Base-by-base conservation (phyloP, 2,329 filamentous ascomycete genomes). In the Verticillium alfalfae region DNA sequence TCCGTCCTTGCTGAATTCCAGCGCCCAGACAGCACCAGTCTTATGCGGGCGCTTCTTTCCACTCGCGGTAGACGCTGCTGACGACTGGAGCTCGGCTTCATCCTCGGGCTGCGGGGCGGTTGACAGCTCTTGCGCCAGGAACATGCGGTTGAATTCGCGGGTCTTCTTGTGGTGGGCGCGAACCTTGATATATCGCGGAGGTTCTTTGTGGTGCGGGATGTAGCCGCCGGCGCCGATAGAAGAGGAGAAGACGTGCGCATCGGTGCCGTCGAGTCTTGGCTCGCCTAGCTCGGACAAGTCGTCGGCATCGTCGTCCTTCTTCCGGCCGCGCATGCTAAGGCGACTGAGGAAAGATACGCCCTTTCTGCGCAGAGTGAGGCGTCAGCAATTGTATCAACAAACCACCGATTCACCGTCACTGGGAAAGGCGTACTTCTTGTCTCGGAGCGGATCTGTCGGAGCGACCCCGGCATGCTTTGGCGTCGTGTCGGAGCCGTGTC, bases 1-100 rank as follows among this genome's bases (percentile, higher is more conserved):
- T 5, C 95, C 95, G 76, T 98, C 94, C 63, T 89, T 89, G 70
- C 94, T 98, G 70, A 98, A 98, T 69, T 95, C 91, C 65, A 92
- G 86, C 0, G 94, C 89, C 95, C 95, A 99, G 38, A 97, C 88
- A 0, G 95, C 93, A 63, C 90, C 84, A 26, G 59, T 36, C 34
- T 15, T 18, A 13, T 31, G 22, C 18, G 56, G 22, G n/a, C 59
- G 59, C 36, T 60, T 34, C 49, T 68, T 70, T 34, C 68, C 67
- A 58, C 26, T 64, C 61, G 2, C 69, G 62, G 56, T 60, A 83
- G n/a, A 37, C 38, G 57, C 38, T 6, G 37, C 39, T 18, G 56
- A 58, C 15, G 57, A 59, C 7, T 13, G 26, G 5, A 10, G 15
- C 13, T 59, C 57, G 22, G 54, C 37, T 18, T 64, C 58, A 18